Conservation (phyloP, 805 yeast genomes). For the Barnettozyma sucrosica region DNA sequence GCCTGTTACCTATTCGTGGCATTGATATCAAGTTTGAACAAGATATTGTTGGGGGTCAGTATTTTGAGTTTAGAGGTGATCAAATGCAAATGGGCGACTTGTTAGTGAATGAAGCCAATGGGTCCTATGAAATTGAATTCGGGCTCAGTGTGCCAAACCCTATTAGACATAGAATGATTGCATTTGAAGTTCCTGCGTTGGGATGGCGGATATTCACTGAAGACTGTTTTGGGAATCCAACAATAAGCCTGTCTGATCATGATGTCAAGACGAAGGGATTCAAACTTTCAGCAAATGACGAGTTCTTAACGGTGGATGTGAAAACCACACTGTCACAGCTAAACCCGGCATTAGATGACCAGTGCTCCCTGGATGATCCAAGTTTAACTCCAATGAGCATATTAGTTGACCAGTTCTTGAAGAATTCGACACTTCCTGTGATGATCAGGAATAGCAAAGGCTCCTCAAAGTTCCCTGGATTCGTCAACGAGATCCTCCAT, state of each 20-base stretch:
- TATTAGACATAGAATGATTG: conserved; percentile 15
- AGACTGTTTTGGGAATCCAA: conserved; percentile 30
- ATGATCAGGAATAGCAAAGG: conserved; percentile 19
- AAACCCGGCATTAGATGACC: conserved; percentile 1
- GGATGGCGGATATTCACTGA: conserved; percentile 32
- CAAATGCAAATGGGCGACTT: conserved; percentile 23
- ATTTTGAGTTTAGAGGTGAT: conserved; percentile 18
- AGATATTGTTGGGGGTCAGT: conserved; percentile 22
- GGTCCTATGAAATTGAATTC: conserved; percentile 21
- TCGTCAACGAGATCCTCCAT: conserved; percentile 19
- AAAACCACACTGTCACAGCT: conserved; percentile 9
- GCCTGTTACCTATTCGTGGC: conserved; percentile 27
- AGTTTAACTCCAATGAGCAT: conserved; percentile 14
- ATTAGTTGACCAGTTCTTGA: conserved; percentile 12
- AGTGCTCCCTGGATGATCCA: conserved; percentile 9
- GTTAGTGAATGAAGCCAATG: conserved; percentile 14
- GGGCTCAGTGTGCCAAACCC: conserved; percentile 21
- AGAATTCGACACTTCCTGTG: conserved; percentile 17
- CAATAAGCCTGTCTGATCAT: conserved; percentile 26
- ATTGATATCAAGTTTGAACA: conserved; percentile 29
- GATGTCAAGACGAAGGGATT: conserved; percentile 9
- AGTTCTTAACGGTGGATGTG: conserved; percentile 10
- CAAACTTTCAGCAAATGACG: conserved; percentile 14
- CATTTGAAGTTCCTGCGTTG: conserved; percentile 29
- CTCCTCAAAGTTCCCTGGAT: conserved; percentile 16